phyloP scores from a whole-genome alignment of 257 asterid species.

The Ballota nigra region DNA sequence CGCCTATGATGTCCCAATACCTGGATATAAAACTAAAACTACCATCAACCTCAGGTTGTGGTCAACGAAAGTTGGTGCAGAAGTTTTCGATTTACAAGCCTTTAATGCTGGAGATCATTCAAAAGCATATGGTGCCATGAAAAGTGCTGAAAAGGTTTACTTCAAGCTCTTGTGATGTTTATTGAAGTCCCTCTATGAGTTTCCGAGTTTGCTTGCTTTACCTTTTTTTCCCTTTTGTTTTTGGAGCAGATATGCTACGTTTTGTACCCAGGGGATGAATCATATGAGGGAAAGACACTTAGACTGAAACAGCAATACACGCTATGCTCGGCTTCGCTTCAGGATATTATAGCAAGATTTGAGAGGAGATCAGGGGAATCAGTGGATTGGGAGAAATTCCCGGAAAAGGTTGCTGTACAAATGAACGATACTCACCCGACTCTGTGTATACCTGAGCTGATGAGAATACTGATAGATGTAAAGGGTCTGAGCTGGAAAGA shows the following conservation, averaged over 20 bases:
- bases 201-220: not conserved
- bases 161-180: not conserved
- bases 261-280: slow-evolving; percentile 67
- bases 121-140: slow-evolving; percentile 57
- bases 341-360: slow-evolving; percentile 56
- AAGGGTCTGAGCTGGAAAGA: slow-evolving; percentile 60
- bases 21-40: slow-evolving; percentile 65
- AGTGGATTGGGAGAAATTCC: slow-evolving; percentile 51
- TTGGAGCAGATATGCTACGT: slow-evolving; percentile 52
- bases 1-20: slow-evolving; percentile 72
- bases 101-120: slow-evolving; percentile 59
- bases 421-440: slow-evolving; percentile 76
- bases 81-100: slow-evolving; percentile 50
- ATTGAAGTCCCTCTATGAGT: not conserved
- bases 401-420: slow-evolving; percentile 60
- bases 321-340: slow-evolving; percentile 69
- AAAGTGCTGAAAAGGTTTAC: slow-evolving; percentile 59
- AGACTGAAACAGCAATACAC: slow-evolving; percentile 65
- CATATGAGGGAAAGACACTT: slow-evolving; percentile 59
- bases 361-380: slow-evolving; percentile 49
- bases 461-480: slow-evolving; percentile 51
- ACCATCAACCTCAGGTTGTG: slow-evolving; percentile 58
- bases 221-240: not conserved
- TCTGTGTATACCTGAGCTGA: slow-evolving; percentile 63
- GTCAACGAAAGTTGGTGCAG: slow-evolving; percentile 57